These are phyloP conservation scores for Oryza longistaminata DNA, from an alignment of 176 grass and related monocot genomes.

Conservation along the genomic window DNA sequence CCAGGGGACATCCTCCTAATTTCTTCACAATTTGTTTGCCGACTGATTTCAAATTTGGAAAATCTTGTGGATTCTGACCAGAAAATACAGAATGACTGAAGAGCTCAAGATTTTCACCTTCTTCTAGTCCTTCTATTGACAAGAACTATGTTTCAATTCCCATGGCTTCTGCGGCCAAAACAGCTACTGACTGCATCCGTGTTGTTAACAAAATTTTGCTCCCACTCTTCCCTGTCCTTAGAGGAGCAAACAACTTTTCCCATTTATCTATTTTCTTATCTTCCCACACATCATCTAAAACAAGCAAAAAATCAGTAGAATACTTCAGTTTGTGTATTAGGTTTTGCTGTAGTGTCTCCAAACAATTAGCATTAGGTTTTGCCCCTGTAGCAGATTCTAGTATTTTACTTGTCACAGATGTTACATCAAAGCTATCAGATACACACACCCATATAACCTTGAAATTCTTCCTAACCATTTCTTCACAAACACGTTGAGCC, in stretches of 20 bases:
- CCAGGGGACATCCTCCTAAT: constrained; percentile 37
- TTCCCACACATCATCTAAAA: constrained; percentile 57
- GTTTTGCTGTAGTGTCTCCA: constrained; percentile 33
- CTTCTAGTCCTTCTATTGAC: constrained; percentile 11
- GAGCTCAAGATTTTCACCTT: constrained; percentile 18
- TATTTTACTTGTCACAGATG: neutral
- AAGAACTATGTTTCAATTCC: neutral
- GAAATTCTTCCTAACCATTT: neutral
- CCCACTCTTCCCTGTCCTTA: constrained; percentile 32
- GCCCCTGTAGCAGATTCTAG: neutral
- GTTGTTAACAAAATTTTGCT: constrained; percentile 56
- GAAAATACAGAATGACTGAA: constrained; percentile 37
- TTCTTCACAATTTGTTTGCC: constrained; percentile 34
- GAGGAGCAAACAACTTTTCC: constrained; percentile 35
- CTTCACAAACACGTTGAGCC: constrained; percentile 25
- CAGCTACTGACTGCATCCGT: neutral
- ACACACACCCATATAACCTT: constrained; percentile 38
- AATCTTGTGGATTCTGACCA: neutral
- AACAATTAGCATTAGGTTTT: neutral
- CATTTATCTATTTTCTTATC: constrained; percentile 28
- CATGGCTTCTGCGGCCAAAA: neutral
- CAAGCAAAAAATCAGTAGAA: constrained; percentile 26
- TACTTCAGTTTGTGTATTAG: constrained; percentile 5
- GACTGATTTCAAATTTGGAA: neutral
- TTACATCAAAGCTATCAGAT: constrained; percentile 34